Evolutionary conservation across 768 basidiomycete species (phyloP), one percentile per base, ranked within the genome.

Genomic region (Boletus patriciae): DNA sequence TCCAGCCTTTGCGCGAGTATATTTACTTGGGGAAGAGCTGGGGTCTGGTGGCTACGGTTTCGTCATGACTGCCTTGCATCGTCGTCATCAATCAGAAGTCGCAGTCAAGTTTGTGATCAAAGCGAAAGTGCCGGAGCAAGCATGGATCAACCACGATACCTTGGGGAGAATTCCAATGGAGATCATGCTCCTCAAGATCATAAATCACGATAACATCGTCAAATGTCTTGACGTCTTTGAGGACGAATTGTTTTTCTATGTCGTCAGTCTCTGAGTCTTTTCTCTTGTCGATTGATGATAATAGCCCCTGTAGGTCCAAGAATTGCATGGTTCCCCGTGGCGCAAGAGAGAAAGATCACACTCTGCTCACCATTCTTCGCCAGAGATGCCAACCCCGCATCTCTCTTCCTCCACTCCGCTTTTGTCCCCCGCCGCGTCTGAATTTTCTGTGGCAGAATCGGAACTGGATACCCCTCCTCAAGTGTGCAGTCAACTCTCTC

Each of bases 21-120:
- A 90, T 64, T 68, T 76, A 37, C 82, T 90, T 23, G 82, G 80
- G 37, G 90, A 89, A 61, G 87, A 92, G 68, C 79, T 98, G 25
- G 95, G 95, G 41, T 85, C 86, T 11, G 95, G 95, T 43, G 94
- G 94, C 18, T 98, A 94, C 68, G 94, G 94, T 3, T 97, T 98
- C 69, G 95, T 98, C 27, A 90, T 96, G 82, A 88, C 89, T 3
- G 94, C 92, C 11, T 74, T 78, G 36, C 83, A 91, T 67, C 83
- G 82, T 15, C 63, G 61, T 31, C 78, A 81, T 45, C 78, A 78
- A 0, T 71, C 76, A 55, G 90, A 94, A 68, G 94, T 94, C 51
- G 94, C 94, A 0, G 90, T 97, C 72, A 98, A 98, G 74, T 97
- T 98, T 71, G 94, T 98, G 67, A 83, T 90, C 76, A 94, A 92